Conservation (phyloP, 78 protist species). For the Pigoraptor vietnamica region DNA sequence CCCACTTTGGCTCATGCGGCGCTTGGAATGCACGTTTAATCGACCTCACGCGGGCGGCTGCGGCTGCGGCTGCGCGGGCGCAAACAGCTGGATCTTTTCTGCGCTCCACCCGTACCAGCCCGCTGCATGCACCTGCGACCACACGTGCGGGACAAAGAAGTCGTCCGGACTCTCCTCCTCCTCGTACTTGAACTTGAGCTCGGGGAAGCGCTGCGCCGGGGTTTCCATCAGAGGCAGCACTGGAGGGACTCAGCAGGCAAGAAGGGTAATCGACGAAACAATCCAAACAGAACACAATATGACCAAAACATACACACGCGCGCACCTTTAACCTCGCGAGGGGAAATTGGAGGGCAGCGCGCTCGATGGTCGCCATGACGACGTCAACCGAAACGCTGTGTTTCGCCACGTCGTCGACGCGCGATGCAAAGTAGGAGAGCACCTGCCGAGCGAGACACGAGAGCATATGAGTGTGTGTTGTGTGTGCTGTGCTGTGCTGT, state of each 20-base stretch:
- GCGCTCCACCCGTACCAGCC: not conserved
- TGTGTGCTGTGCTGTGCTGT: no score
- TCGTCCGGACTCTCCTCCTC: not conserved
- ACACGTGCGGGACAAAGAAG: not conserved
- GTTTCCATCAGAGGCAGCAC: not conserved
- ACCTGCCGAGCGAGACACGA: no score
- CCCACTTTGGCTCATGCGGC: no score
- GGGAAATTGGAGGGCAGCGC: not conserved
- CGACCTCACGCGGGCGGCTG: no score
- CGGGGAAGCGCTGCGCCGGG: not conserved
- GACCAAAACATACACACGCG: not conserved
- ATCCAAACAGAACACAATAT: not conserved
- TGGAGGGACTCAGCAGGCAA: not conserved
- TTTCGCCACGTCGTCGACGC: not conserved
- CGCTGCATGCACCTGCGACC: not conserved
- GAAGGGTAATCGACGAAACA: not conserved
- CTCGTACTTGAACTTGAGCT: slow-evolving; percentile 2
- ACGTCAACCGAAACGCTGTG: not conserved
- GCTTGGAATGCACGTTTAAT: no score
- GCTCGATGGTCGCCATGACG: not conserved
- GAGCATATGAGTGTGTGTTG: no score
- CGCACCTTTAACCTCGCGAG: not conserved
- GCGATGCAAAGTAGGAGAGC: not conserved
- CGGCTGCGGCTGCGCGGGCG: no score
- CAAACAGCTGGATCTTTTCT: not conserved